Percentiles rank a stretch among this genome's conserved stretches.
Conservation (phyloP, 305 asterid genomes). For the Rubia occidens region DNA sequence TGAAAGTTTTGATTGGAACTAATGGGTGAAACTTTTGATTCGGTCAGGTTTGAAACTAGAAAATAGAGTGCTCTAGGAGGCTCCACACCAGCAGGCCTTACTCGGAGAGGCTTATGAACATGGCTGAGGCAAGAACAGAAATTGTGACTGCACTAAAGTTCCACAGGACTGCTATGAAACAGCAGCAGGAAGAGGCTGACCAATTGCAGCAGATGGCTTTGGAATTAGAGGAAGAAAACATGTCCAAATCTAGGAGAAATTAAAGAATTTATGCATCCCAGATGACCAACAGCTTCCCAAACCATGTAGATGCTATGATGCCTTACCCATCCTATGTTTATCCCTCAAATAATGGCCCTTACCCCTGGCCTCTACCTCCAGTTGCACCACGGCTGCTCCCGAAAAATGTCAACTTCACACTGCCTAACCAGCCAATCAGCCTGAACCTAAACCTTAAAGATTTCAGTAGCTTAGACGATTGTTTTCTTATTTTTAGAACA, state of each 20-base stretch:
- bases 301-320: constrained; percentile 24
- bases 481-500: too few species aligned
- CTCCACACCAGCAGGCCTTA: constrained; percentile 92
- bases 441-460: constrained; percentile 85
- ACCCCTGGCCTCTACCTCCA: constrained; percentile 52
- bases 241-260: constrained; percentile 52
- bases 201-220: constrained; percentile 33
- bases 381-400: constrained; percentile 38
- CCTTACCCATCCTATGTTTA: constrained; percentile 33
- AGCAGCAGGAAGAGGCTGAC: constrained; percentile 40
- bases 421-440: constrained; percentile 82
- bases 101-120: constrained; percentile 84
- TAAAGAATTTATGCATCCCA: constrained; percentile 52
- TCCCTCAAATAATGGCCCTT: constrained; percentile 32
- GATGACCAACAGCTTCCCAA: constrained; percentile 26
- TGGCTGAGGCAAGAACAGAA: constrained; percentile 96
- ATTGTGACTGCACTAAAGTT: constrained; percentile 91
- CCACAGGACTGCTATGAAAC: constrained; percentile 86
- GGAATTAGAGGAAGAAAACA: constrained; percentile 40
- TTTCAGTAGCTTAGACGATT: constrained; percentile 42
- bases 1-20: too few species aligned
- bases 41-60: too few species aligned
- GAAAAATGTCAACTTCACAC: constrained; percentile 52
- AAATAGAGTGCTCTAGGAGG: too few species aligned
- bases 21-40: too few species aligned